Base-by-base conservation (phyloP, 495 filamentous ascomycete species). In the Sordaria brevicollis region DNA sequence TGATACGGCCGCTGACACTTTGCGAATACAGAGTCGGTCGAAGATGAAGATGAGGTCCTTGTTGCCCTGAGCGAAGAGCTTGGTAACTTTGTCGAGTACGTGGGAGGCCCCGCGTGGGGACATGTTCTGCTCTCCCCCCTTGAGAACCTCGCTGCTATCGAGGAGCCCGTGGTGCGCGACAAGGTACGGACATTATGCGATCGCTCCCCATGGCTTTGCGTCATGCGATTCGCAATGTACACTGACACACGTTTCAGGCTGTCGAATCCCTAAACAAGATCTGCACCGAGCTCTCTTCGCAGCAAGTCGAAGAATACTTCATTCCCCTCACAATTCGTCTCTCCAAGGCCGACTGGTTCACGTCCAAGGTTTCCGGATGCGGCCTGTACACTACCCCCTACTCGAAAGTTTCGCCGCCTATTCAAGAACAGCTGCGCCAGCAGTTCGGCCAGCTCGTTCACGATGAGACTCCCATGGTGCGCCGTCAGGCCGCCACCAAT, bases 251-350 rank as follows among this genome's bases (percentile, higher is more conserved):
- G 73, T 67, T 73, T 67, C 77, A 97, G 94, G 95, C 95, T 73
- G 96, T 98, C 76, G 95, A 99, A 79, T 98, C 96, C 41, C 87
- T 99, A 70, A 98, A 98, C 88, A 99, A 97, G 83, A 97, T 99
- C 77, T 97, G 94, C 85, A 87, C 88, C 75, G 88, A 97, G 77
- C 86, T 99, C 38, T 95, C 92, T 36, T 85, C 92, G 74, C 86
- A 92, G 75, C 95, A 99, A 82, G 89, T 98, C 78, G 96, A 99
- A 84, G 92, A 98, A 76, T 90, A 91, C 79, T 98, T 97, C 83
- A 93, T 98, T 75, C 95, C 96, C 34, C 90, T 99, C 73, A 91
- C 92, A 67, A 87, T 97, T 75, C 92, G 95, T 73, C 90, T 99
- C 67, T 96, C 95, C 68, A 98, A 97, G 87, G 96, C 95, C 79